Conservation (phyloP, 2,329 filamentous ascomycete species). For the Fulvia fulva region DNA sequence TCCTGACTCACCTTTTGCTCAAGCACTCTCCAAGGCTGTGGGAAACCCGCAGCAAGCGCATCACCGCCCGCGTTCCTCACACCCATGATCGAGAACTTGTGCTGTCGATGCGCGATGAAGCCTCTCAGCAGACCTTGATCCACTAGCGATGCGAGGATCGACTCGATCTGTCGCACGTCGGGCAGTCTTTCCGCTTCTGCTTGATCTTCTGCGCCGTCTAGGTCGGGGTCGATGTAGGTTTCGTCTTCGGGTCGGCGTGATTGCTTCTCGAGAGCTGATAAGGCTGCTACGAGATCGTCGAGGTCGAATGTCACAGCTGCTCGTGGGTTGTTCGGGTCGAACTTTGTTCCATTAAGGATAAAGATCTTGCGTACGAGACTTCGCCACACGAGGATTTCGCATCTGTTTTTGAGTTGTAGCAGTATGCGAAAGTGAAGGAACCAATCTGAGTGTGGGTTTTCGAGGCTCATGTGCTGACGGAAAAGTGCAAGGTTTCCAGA, state of each 20-base stretch:
- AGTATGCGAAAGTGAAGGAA: constrained; percentile 72
- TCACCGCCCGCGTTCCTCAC: constrained; percentile 54
- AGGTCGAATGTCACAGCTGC: constrained; percentile 70
- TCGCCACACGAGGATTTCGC: constrained; percentile 80
- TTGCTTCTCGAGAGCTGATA: constrained; percentile 61
- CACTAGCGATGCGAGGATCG: constrained; percentile 69
- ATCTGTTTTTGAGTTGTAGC: constrained; percentile 69
- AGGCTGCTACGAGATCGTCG: constrained; percentile 60
- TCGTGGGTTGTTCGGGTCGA: constrained; percentile 43
- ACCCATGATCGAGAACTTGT: constrained; percentile 77
- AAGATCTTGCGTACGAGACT: constrained; percentile 75
- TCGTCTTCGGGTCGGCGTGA: constrained; percentile 32
- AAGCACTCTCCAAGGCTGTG: constrained; percentile 67
- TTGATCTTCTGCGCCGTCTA: constrained; percentile 34
- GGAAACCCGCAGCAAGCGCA: constrained; percentile 69
- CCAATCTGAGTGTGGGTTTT: constrained; percentile 60
- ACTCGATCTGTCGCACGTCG: constrained; percentile 61
- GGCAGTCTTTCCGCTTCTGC: constrained; percentile 5
- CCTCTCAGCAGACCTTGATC: constrained; percentile 78
- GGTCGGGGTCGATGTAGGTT: constrained; percentile 44
- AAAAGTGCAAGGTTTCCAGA: constrained; percentile 72
- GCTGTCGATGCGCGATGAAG: constrained; percentile 73
- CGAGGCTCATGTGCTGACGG: constrained; percentile 59
- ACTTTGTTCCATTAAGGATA: constrained; percentile 67
- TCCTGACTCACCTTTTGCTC: constrained; percentile 54